phyloP scores from a whole-genome alignment of 192 early-diverging fungal genomes.

The Podila epigama region DNA sequence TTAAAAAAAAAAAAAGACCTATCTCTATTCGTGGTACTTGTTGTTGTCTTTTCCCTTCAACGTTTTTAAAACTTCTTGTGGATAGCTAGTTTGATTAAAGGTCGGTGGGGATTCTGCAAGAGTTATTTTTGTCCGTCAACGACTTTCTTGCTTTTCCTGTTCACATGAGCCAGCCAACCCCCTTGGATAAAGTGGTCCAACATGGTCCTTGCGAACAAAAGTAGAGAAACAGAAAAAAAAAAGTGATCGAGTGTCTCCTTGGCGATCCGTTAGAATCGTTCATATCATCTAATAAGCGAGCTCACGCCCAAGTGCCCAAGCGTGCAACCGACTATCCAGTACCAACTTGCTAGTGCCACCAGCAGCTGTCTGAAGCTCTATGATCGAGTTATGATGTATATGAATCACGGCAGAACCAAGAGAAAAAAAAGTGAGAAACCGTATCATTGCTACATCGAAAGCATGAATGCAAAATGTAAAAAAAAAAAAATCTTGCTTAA shows the following conservation, averaged over 20 bases:
- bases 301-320: conserved; percentile 48
- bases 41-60: no score
- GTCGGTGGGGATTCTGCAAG: no score
- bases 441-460: not conserved
- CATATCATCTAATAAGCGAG: conserved; percentile 20
- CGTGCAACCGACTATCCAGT: conserved; percentile 49
- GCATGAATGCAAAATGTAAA: not conserved
- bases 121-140: no score
- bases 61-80: not conserved
- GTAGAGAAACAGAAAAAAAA: not conserved
- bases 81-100: not conserved
- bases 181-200: no score
- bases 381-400: not conserved
- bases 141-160: no score
- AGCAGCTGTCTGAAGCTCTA: conserved; percentile 29
- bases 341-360: conserved; percentile 45
- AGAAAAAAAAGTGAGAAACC: not conserved
- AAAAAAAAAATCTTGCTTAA: not conserved
- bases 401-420: not conserved
- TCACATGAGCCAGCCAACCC: no score
- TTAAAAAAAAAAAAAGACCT: conserved; percentile 5
- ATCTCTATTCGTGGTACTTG: no score
- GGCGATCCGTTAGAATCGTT: no score
- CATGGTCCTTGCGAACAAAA: no score
- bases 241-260: not conserved